Percentiles rank a stretch among this genome's conserved stretches.
phyloP scores from a whole-genome alignment of 306 rosid genomes.

The Cucurbita argyrosperma region DNA sequence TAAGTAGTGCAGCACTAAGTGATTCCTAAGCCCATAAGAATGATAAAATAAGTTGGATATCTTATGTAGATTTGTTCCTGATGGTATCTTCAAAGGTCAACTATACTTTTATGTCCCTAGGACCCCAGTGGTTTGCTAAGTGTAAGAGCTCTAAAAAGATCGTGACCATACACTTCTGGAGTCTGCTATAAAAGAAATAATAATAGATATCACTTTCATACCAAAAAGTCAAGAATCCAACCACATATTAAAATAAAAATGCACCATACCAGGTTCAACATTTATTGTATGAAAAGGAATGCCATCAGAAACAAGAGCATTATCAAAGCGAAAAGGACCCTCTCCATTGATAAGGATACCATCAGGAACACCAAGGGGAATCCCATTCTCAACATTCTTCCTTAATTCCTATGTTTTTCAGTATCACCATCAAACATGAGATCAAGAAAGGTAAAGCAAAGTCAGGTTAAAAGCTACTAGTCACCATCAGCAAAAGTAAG shows the following conservation, averaged over 20 bases:
- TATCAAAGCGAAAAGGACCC: conserved; percentile 65
- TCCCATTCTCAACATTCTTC: conserved; percentile 51
- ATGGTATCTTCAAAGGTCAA: neutral
- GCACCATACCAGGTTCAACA: conserved; percentile 58
- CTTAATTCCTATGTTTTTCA: conserved; percentile 46
- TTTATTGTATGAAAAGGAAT: conserved; percentile 54
- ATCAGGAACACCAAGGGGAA: conserved; percentile 58
- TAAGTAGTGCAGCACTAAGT: no score
- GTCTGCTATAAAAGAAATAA: neutral
- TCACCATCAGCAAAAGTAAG: neutral
- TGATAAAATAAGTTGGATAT: no score
- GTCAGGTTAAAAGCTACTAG: neutral
- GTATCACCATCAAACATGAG: conserved; percentile 13
- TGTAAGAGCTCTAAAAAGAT: neutral
- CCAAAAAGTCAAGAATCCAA: neutral
- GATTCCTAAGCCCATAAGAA: no score
- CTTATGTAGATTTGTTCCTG: no score
- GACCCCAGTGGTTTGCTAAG: neutral
- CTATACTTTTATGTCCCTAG: neutral
- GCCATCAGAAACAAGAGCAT: conserved; percentile 40
- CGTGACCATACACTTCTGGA: neutral
- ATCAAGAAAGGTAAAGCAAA: conserved; percentile 4
- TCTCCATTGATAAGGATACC: conserved; percentile 72
- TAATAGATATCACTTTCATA: no score
- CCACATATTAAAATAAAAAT: neutral